A percentile compares a stretch with the other conserved stretches of the same genome.
Evolutionary conservation across 352 stramenopile genomes (phyloP).

Genomic region (Blastocystis sp.): DNA sequence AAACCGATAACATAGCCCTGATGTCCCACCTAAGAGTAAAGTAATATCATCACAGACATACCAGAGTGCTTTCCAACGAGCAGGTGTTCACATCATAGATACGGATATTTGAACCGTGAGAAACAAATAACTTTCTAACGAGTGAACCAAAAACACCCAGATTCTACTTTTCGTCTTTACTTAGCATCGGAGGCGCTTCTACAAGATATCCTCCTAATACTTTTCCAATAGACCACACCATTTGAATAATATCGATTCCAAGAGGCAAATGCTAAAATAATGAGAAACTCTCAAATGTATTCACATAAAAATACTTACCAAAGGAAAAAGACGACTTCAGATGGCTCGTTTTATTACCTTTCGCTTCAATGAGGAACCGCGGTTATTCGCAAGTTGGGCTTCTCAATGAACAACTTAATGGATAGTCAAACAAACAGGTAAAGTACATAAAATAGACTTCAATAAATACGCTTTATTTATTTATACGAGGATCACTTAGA

Average conservation of each 20-base stretch:
- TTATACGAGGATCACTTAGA: background rate
- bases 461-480: background rate
- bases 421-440: background rate
- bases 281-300: background rate
- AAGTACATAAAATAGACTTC: background rate
- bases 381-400: background rate
- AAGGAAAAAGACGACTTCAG: background rate
- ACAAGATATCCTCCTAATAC: conserved; percentile 34
- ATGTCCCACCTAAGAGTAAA: conserved; percentile 3
- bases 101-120: conserved; percentile 48
- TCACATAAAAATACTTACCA: background rate
- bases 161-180: conserved; percentile 17
- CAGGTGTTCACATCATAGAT: conserved; percentile 33
- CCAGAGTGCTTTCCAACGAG: background rate
- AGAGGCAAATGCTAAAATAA: background rate
- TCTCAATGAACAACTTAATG: background rate
- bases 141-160: background rate
- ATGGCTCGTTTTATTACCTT: background rate
- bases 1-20: background rate
- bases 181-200: background rate
- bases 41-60: background rate
- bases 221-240: conserved; percentile 54
- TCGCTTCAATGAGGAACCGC: background rate
- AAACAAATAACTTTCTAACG: conserved; percentile 44
- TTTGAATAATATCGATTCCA: background rate